Conservation (phyloP, 371 early-diverging fungal species). For the Actinomortierella wolfii region DNA sequence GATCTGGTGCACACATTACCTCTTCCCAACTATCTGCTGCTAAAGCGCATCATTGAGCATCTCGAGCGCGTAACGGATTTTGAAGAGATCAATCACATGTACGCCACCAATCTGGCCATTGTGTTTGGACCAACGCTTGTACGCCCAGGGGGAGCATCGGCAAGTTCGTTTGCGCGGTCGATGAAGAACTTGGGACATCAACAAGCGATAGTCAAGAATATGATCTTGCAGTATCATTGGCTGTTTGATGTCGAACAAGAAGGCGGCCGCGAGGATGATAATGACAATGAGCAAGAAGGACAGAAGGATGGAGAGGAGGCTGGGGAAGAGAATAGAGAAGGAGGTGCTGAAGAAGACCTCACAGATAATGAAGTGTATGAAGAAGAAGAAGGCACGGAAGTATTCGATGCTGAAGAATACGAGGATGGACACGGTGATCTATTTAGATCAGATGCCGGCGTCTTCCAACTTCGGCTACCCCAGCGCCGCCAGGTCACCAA, state of each 20-base stretch:
- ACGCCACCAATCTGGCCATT: constrained; percentile 83
- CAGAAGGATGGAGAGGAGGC: constrained; percentile 17
- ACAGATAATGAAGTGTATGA: too few relatives aligned
- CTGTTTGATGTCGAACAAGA: constrained; percentile 82
- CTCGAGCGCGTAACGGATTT: constrained; percentile 84
- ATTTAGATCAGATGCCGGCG: too few relatives aligned
- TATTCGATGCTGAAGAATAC: too few relatives aligned
- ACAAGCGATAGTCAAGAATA: constrained; percentile 78
- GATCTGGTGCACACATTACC: constrained; percentile 73
- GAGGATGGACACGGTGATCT: background rate
- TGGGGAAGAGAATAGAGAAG: background rate
- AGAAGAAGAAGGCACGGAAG: background rate
- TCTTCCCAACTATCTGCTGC: constrained; percentile 65
- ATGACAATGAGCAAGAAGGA: constrained; percentile 11
- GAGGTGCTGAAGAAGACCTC: background rate
- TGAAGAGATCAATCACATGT: constrained; percentile 87
- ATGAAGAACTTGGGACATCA: constrained; percentile 86
- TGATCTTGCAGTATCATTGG: constrained; percentile 85
- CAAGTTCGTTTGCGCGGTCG: constrained; percentile 70
- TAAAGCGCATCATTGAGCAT: constrained; percentile 79
- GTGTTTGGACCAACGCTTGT: constrained; percentile 86
- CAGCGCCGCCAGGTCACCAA: too few relatives aligned
- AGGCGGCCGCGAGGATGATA: constrained; percentile 27
- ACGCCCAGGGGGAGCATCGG: constrained; percentile 75
- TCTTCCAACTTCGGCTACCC: too few relatives aligned